Conservation (phyloP, 2,329 filamentous ascomycete species). For the Fusarium humuli region DNA sequence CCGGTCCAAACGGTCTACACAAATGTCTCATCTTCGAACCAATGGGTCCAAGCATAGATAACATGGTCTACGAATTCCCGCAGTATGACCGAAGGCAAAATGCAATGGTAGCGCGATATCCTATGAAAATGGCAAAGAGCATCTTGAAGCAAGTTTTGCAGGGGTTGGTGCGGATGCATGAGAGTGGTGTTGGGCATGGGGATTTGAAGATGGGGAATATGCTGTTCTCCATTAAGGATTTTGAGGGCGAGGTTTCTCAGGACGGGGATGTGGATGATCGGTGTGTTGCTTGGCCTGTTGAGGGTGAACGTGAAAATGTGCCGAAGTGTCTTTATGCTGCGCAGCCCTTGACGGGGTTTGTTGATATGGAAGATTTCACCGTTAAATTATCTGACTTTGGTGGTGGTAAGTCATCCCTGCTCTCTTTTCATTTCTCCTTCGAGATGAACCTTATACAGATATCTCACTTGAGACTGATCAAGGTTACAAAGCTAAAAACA, state of each 20-base stretch:
- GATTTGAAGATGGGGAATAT: background rate
- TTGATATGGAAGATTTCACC: fast-evolving
- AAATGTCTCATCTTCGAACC: background rate
- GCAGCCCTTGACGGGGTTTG: background rate
- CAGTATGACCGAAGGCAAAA: fast-evolving
- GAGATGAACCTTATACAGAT: no score
- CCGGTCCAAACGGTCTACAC: background rate
- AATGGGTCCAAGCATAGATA: background rate
- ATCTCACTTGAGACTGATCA: no score
- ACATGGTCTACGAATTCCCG: background rate
- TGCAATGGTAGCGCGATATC: background rate
- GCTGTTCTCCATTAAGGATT: fast-evolving
- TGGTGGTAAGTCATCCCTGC: background rate
- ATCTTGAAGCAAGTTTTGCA: background rate
- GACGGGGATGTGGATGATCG: background rate
- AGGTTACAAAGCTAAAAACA: no score
- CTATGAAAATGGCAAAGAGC: background rate
- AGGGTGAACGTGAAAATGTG: fast-evolving
- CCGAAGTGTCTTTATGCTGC: fast-evolving
- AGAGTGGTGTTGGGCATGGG: background rate
- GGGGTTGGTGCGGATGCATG: background rate
- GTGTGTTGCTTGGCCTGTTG: background rate
- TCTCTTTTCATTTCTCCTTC: no score
- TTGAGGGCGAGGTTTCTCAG: fast-evolving
- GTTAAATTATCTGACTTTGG: background rate